Evolutionary conservation across 192 early-diverging fungal genomes (phyloP).

Genomic region (Haplosporangium gracile): DNA sequence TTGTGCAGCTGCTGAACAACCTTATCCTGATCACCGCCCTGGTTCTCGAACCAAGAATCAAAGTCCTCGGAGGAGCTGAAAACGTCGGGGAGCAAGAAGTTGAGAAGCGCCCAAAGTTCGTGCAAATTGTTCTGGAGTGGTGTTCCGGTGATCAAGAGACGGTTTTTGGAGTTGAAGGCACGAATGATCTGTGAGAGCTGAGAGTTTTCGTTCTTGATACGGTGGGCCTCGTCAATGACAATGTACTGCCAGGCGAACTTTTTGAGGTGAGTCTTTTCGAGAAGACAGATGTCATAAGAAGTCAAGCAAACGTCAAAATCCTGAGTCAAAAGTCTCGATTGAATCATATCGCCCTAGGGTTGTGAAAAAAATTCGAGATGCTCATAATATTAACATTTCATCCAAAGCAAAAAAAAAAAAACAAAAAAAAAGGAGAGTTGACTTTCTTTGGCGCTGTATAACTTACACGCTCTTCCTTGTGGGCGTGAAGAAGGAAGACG

Average conservation of each 20-base stretch:
- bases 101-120: conserved; percentile 98
- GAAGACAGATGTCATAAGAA: conserved; percentile 95
- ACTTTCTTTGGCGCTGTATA: not conserved
- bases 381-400: not conserved
- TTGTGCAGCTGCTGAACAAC: conserved; percentile 75
- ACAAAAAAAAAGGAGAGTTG: not conserved
- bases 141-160: conserved; percentile 95
- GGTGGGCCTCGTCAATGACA: conserved; percentile 97
- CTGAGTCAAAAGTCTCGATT: conserved; percentile 64
- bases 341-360: conserved; percentile 66
- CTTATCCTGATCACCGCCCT: conserved; percentile 80
- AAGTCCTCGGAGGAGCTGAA: conserved; percentile 96
- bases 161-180: conserved; percentile 86
- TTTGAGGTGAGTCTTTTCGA: conserved; percentile 87
- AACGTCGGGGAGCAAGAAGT: conserved; percentile 97
- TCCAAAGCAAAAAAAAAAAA: not conserved
- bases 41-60: conserved; percentile 91
- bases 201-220: conserved; percentile 99
- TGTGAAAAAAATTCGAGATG: not conserved
- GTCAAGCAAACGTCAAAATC: conserved; percentile 96
- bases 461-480: conserved; percentile 84
- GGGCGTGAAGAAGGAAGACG: conserved; percentile 92
- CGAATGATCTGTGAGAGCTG: conserved; percentile 95
- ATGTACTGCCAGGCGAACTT: conserved; percentile 94
- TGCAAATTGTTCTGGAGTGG: conserved; percentile 98